These are phyloP conservation scores for Diutina mesorugosa DNA, from an alignment of 1,139 yeast species.

Conservation along the genomic window DNA sequence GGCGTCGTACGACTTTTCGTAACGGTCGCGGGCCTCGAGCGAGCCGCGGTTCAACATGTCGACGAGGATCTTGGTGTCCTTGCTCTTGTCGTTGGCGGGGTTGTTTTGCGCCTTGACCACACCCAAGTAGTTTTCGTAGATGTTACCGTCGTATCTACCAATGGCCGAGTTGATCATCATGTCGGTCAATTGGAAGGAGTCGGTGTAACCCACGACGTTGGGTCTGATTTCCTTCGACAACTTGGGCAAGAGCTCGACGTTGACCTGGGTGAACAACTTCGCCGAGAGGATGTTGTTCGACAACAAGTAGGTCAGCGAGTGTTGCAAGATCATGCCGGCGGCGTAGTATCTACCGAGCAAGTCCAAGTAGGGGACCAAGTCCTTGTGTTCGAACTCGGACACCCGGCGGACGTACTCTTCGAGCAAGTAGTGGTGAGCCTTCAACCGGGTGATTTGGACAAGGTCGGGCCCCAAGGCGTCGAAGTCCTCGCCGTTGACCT, in stretches of 20 bases:
- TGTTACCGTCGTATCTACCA: slow-evolving; percentile 32
- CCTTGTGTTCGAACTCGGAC: slow-evolving; percentile 8
- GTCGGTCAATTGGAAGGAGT: slow-evolving; percentile 35
- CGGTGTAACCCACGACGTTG: slow-evolving; percentile 31
- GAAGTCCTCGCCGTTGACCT: slow-evolving; percentile 20
- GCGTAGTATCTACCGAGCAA: slow-evolving; percentile 13
- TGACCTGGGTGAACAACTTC: slow-evolving; percentile 20
- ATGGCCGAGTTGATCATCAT: slow-evolving; percentile 30
- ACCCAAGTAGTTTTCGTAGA: slow-evolving; percentile 33
- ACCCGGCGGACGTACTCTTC: slow-evolving; percentile 18
- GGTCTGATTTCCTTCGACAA: slow-evolving; percentile 29
- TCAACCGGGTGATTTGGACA: slow-evolving; percentile 21
- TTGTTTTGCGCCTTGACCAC: slow-evolving; percentile 26
- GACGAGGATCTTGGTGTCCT: slow-evolving; percentile 23
- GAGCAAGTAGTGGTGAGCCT: slow-evolving; percentile 25
- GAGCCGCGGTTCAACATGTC: slow-evolving; percentile 26
- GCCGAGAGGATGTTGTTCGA: slow-evolving; percentile 22
- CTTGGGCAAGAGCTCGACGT: slow-evolving; percentile 19
- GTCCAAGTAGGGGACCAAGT: slow-evolving; percentile 12
- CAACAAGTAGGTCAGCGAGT: slow-evolving; percentile 27
- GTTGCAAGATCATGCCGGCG: slow-evolving; percentile 19
- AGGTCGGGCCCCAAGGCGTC: slow-evolving; percentile 18
- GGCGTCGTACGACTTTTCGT: slow-evolving; percentile 18
- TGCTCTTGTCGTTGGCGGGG: slow-evolving; percentile 24
- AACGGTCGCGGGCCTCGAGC: slow-evolving; percentile 26